Evolutionary conservation across 2,329 filamentous ascomycete genomes (phyloP), one percentile per base, ranked within the genome.

Genomic region (Trichoderma sp.): DNA sequence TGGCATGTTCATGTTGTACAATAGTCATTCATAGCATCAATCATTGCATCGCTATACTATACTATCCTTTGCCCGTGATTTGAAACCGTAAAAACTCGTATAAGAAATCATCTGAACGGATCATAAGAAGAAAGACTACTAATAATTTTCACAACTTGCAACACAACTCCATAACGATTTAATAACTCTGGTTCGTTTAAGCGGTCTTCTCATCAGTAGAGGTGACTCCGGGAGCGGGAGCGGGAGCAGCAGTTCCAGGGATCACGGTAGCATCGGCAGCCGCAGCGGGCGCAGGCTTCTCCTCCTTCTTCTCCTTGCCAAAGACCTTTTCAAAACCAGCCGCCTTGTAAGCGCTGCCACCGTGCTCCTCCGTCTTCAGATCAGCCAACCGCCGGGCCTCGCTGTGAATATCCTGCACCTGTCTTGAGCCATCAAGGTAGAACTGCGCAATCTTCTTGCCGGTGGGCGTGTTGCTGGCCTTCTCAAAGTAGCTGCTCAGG

Each of bases 331-430:
- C 86, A 3, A 90, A 82, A 2, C 88, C 88, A 8, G 87, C 81
- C 2, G 87, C 85, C 83, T 88, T 88, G 81, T 88, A 86, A 60
- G 89, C 87, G 74, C 85, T 88, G 65, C 86, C 87, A 24, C 88
- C 88, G 60, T 85, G 81, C 80, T 89, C 86, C 73, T 89, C 83
- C 80, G 90, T 91, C 91, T 98, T 98, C 76, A 99, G 83, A 75
- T 97, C 90, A 64, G 95, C 95, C 70, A 99, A 86, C 76, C 96
- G 91, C 74, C 92, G 88, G 36, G 96, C 96, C 87, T 99, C 96
- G 74, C 87, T 88, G 84, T 99, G 96, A 61, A 99, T 96, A 80
- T 99, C 96, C 77, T 94, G 87, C 36, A 98, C 94, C 83, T 98
- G 95, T 84, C 94, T 94, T 81, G 92, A 91, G 74, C 93, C 89